Conservation (phyloP, 371 early-diverging fungal genomes). For the Nematocida parisii region DNA sequence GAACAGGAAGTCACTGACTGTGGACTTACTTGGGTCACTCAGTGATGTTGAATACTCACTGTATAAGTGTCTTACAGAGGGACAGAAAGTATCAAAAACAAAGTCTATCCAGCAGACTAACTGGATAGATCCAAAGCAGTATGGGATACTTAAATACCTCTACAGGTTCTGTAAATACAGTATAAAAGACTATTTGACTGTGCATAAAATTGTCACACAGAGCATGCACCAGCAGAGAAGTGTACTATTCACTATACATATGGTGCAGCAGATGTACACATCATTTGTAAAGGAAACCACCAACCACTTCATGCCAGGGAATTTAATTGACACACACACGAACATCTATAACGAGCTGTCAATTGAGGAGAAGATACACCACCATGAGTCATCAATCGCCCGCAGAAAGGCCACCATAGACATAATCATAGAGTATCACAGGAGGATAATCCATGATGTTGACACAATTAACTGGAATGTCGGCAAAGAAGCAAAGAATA, state of each 20-base stretch:
- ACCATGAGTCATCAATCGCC: constrained; percentile 34
- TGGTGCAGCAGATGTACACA: constrained; percentile 9
- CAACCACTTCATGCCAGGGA: constrained; percentile 4
- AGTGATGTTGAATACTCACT: not conserved
- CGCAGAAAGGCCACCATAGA: constrained; percentile 19
- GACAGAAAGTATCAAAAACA: not conserved
- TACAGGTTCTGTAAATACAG: constrained; percentile 13
- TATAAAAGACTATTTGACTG: not conserved
- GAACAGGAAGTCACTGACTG: constrained; percentile 11
- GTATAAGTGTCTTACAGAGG: constrained; percentile 25
- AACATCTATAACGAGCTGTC: not conserved
- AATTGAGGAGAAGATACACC: constrained; percentile 34
- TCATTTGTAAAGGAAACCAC: not conserved
- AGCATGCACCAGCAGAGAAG: constrained; percentile 2
- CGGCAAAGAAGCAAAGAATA: constrained; percentile 48
- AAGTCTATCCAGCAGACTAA: not conserved
- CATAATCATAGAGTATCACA: constrained; percentile 8
- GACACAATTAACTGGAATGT: constrained; percentile 41
- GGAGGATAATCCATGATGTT: constrained; percentile 26
- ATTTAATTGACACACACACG: not conserved
- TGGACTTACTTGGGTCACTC: not conserved
- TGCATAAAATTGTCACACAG: not conserved
- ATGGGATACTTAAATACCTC: constrained; percentile 14
- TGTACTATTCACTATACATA: not conserved
- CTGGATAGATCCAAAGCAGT: constrained; percentile 22